Conservation (phyloP, 768 basidiomycete species). For the Rhizopogon rudus region DNA sequence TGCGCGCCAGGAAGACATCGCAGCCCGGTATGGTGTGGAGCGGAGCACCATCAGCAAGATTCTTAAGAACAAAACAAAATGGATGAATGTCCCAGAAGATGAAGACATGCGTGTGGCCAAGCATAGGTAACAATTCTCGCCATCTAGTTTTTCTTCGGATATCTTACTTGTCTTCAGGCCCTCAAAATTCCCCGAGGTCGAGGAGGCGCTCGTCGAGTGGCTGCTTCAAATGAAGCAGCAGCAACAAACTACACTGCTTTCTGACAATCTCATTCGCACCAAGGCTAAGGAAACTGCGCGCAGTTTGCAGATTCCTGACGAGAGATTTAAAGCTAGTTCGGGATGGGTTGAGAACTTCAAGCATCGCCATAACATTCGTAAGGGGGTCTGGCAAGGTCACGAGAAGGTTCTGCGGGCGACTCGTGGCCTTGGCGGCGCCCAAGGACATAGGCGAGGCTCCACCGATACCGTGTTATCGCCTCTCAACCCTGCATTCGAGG, state of each 20-base stretch:
- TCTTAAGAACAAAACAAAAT: slow-evolving; percentile 77
- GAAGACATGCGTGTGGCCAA: slow-evolving; percentile 58
- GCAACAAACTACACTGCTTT: slow-evolving; percentile 43
- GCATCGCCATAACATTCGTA: slow-evolving; percentile 69
- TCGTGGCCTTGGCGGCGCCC: slow-evolving; percentile 23
- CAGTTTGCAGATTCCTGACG: slow-evolving; percentile 49
- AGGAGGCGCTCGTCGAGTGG: slow-evolving; percentile 57
- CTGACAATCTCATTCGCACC: slow-evolving; percentile 58
- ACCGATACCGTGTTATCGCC: slow-evolving; percentile 32
- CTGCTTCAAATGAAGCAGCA: slow-evolving; percentile 49
- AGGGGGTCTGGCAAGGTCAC: slow-evolving; percentile 50
- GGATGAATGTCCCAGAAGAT: slow-evolving; percentile 65
- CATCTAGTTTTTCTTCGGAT: slow-evolving; percentile 7
- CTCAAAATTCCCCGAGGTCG: slow-evolving; percentile 78
- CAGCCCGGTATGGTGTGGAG: slow-evolving; percentile 69
- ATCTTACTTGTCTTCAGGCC: slow-evolving; percentile 39
- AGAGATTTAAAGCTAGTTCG: slow-evolving; percentile 86
- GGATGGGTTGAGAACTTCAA: slow-evolving; percentile 95
- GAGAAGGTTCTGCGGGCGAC: slow-evolving; percentile 30
- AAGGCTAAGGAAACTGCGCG: slow-evolving; percentile 67
- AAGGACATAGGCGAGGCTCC: slow-evolving; percentile 32
- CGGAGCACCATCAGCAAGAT: slow-evolving; percentile 95
- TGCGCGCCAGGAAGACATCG: slow-evolving; percentile 82
- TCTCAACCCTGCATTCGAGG: slow-evolving; percentile 35
- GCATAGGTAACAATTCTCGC: slow-evolving; percentile 46